Conservation (phyloP, 768 basidiomycete genomes). For the Leucosporidium creatinivorum region DNA sequence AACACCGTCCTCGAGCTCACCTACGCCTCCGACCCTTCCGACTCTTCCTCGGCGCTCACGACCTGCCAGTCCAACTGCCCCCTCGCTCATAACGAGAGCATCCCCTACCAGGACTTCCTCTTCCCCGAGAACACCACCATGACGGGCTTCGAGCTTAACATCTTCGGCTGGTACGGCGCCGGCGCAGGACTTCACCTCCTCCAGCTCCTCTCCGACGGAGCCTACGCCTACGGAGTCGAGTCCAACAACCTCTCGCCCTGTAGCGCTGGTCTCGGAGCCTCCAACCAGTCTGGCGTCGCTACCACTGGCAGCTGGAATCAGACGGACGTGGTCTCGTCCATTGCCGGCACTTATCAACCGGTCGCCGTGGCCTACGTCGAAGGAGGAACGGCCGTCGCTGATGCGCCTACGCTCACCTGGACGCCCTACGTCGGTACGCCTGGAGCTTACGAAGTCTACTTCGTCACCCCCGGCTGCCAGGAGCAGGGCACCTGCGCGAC, state of each 20-base stretch:
- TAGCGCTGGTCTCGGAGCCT: conserved; percentile 20
- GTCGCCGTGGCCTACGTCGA: conserved; percentile 62
- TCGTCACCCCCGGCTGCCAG: conserved; percentile 80
- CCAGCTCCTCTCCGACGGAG: conserved; percentile 83
- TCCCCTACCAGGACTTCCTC: conserved; percentile 89
- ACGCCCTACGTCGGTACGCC: conserved; percentile 83
- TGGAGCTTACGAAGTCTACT: conserved; percentile 73
- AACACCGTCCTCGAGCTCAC: conserved; percentile 68
- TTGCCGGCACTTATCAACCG: conserved; percentile 69
- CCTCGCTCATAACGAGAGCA: conserved; percentile 62
- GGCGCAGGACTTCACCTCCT: conserved; percentile 78
- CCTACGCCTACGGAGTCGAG: conserved; percentile 32
- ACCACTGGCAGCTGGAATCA: conserved; percentile 57
- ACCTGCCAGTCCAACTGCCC: conserved; percentile 77
- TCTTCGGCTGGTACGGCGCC: conserved; percentile 65
- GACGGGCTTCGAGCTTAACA: conserved; percentile 80
- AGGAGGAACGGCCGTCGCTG: conserved; percentile 55
- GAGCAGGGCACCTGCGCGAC: conserved; percentile 68
- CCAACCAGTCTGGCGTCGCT: conserved; percentile 9
- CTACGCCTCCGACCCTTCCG: conserved; percentile 50
- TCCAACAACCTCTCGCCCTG: conserved; percentile 31
- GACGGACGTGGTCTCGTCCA: conserved; percentile 41
- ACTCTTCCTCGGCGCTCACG: conserved; percentile 63
- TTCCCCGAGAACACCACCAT: conserved; percentile 58
- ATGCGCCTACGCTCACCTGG: conserved; percentile 79